Base-by-base conservation (phyloP, 2,329 filamentous ascomycete genomes). In the Botrytis elliptica region DNA sequence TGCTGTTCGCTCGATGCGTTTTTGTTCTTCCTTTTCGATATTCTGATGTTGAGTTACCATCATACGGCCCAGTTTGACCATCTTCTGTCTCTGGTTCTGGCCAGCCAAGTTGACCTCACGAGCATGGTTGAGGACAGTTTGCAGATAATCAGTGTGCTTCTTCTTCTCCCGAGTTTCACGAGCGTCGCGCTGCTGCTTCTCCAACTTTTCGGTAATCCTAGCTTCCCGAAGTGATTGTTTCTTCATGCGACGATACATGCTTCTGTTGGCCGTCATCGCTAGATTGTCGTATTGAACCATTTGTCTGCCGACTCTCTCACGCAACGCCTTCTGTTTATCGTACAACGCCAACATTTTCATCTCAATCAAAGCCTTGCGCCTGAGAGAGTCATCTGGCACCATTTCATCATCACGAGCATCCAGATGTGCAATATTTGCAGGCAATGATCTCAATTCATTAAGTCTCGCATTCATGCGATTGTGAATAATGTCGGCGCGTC, bases 11-110 rank as follows among this genome's bases (percentile, higher is more conserved):
- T 99, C 96, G 77, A 99, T 93, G 76, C 96, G 93, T 86, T 97
- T 98, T 88, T 98, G 95, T 85, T 99, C 96, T 86, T 99, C 96
- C 85, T 97, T 97, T 83, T 99, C 96, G 82, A 99, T 98, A 82
- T 95, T 93, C 84, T 95, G 93, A 83, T 99, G 96, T 75, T 97
- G 95, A 73, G 88, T 85, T 76, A 93, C 88, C 94, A 98, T 98
- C 83, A 95, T 88, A 73, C 93, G 92, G 77, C 94, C 94, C 70
- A 98, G 88, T 84, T 97, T 98, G 82, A 93, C 90, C 76, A 92
- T 88, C 80, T 96, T 95, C 80, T 86, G 88, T 78, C 89, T 90
- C 81, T 95, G 92, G 77, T 88, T 86, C 65, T 86, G 82, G 44
- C 91, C 92, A 67, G 89, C 88, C 74, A 90, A 90, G 74, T 89